Percentiles rank a stretch among this genome's conserved stretches.
Conservation (phyloP, 768 basidiomycete species). For the Mycena leptocephala region DNA sequence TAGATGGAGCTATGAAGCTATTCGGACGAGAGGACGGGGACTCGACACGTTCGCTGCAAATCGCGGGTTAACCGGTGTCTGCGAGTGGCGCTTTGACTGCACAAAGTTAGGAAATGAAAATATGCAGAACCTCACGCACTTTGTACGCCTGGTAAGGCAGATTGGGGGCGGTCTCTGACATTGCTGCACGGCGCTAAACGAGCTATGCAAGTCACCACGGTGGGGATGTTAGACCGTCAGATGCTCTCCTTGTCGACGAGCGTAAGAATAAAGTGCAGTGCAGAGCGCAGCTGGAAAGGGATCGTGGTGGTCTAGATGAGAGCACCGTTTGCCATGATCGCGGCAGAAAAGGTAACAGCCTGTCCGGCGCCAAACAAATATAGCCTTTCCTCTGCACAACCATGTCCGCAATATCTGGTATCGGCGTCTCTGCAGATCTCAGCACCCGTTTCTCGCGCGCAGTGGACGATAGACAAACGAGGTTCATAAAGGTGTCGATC, state of each 20-base stretch:
- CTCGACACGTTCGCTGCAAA: constrained; percentile 46
- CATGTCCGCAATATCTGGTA: constrained; percentile 87
- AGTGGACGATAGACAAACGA: constrained; percentile 62
- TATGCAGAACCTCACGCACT: constrained; percentile 46
- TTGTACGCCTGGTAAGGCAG: constrained; percentile 70
- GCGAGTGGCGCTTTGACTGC: constrained; percentile 67
- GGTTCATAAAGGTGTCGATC: constrained; percentile 88
- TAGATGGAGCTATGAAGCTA: constrained; percentile 38
- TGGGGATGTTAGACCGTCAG: background rate
- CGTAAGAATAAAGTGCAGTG: background rate
- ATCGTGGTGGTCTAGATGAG: constrained; percentile 8
- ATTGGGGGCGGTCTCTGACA: constrained; percentile 38
- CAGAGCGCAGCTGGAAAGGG: background rate
- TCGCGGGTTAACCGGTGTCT: constrained; percentile 50
- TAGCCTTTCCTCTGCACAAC: constrained; percentile 22
- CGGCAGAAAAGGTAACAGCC: background rate
- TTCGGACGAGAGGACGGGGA: constrained; percentile 46
- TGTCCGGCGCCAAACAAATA: constrained; percentile 1
- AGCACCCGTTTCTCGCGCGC: constrained; percentile 72
- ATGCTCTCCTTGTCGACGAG: background rate
- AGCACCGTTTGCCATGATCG: constrained; percentile 16
- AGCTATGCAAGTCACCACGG: constrained; percentile 10
- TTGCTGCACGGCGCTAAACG: constrained; percentile 40
- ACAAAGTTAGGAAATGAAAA: constrained; percentile 19
- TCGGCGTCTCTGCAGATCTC: constrained; percentile 74